phyloP scores from a whole-genome alignment of 1,284 basidiomycete genomes.

The Ustilago hordei region DNA sequence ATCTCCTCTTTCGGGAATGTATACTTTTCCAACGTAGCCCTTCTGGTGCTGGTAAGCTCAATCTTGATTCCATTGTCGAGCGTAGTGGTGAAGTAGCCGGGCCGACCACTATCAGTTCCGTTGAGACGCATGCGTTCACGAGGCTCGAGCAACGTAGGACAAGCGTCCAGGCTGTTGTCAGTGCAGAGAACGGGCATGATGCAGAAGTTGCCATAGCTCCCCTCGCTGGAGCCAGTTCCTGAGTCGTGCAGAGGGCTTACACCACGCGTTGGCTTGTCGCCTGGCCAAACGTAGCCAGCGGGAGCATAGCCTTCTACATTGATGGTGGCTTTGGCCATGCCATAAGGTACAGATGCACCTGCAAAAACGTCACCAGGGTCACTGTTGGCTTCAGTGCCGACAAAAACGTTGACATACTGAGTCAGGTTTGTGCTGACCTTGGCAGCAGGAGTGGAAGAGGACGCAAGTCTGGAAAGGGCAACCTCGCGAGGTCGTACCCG shows the following conservation, averaged over 20 bases:
- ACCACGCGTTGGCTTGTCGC: slow-evolving; percentile 53
- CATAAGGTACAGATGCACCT: slow-evolving; percentile 59
- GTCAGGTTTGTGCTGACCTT: slow-evolving; percentile 20
- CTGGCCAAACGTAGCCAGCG: slow-evolving; percentile 53
- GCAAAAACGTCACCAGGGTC: slow-evolving; percentile 56
- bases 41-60: slow-evolving; percentile 55
- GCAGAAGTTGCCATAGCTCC: slow-evolving; percentile 61
- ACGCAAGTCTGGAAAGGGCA: not conserved
- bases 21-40: slow-evolving; percentile 58
- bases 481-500: slow-evolving; percentile 2
- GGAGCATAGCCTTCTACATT: slow-evolving; percentile 61
- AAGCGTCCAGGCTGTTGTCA: slow-evolving; percentile 45
- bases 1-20: slow-evolving; percentile 50
- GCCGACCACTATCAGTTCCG: slow-evolving; percentile 46
- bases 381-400: slow-evolving; percentile 45
- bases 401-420: slow-evolving; percentile 44
- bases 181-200: slow-evolving; percentile 60
- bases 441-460: not conserved
- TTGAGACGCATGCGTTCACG: slow-evolving; percentile 45
- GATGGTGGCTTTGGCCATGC: slow-evolving; percentile 60
- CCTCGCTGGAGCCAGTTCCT: slow-evolving; percentile 59
- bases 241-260: slow-evolving; percentile 59
- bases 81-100: slow-evolving; percentile 61
- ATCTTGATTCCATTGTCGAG: slow-evolving; percentile 61
- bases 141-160: slow-evolving; percentile 57